phyloP scores from a whole-genome alignment of 106 monocot species.

The Apostasia shenzhenica region DNA sequence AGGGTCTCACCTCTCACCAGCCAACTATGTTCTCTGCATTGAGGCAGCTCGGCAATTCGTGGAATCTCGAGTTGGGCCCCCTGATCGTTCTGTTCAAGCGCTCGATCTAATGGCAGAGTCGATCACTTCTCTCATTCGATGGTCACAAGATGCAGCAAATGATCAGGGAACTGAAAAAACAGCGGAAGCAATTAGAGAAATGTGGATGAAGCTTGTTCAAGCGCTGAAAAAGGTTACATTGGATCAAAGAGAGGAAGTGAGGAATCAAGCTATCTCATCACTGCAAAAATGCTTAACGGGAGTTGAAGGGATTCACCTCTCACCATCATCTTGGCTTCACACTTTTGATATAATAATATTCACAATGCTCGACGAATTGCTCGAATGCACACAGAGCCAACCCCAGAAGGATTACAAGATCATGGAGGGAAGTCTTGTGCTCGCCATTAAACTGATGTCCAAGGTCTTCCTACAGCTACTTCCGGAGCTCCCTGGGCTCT shows the following conservation, averaged over 20 bases:
- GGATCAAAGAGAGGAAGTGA: conserved; percentile 55
- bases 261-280: conserved; percentile 52
- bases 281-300: conserved; percentile 46
- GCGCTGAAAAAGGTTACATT: conserved; percentile 30
- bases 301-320: conserved; percentile 35
- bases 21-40: conserved; percentile 33
- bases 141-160: conserved; percentile 31
- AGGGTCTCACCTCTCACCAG: conserved; percentile 44
- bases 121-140: conserved; percentile 26
- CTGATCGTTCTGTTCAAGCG: conserved; percentile 39
- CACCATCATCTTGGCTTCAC: conserved; percentile 30
- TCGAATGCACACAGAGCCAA: conserved; percentile 33
- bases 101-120: conserved; percentile 45
- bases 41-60: conserved; percentile 55
- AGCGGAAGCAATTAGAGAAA: conserved; percentile 39
- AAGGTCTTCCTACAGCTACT: conserved; percentile 41
- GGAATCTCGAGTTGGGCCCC: conserved; percentile 38
- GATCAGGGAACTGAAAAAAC: conserved; percentile 29
- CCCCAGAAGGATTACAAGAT: conserved; percentile 53
- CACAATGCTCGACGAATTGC: conserved; percentile 35
- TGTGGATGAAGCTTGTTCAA: conserved; percentile 52
- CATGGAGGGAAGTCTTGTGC: conserved; percentile 47
- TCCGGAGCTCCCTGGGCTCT: conserved; percentile 22
- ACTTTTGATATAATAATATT: conserved; percentile 43
- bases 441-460: conserved; percentile 36